Evolutionary conservation across 192 early-diverging fungal species (phyloP).

Genomic region (Umbelopsis sp.): DNA sequence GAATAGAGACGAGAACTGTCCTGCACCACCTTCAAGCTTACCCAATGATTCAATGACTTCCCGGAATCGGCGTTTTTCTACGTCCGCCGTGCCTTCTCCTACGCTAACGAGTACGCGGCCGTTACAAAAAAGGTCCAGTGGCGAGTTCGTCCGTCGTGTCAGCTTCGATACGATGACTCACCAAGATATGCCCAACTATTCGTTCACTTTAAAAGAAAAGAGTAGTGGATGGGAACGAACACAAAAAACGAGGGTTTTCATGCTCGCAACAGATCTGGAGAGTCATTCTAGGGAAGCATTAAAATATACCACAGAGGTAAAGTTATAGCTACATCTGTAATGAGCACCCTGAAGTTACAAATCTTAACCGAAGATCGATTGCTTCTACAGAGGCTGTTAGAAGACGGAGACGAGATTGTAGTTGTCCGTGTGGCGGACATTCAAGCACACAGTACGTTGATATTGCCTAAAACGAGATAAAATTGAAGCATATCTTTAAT

Average conservation of each 20-base stretch:
- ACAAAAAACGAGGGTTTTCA: conserved; percentile 33
- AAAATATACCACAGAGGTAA: conserved; percentile 40
- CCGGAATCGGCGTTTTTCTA: not conserved
- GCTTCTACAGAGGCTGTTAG: conserved; percentile 36
- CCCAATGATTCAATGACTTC: not conserved
- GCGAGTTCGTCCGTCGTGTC: conserved; percentile 24
- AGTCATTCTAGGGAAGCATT: conserved; percentile 43
- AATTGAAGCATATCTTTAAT: too few species aligned
- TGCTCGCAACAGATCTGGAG: conserved; percentile 47
- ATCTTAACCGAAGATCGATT: conserved; percentile 6
- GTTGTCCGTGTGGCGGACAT: conserved; percentile 3
- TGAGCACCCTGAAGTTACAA: not conserved
- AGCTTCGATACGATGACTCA: conserved; percentile 26
- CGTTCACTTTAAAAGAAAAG: conserved; percentile 43
- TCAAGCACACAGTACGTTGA: not conserved
- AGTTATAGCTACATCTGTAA: not conserved
- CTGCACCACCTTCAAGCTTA: not conserved
- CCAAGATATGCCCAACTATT: conserved; percentile 31
- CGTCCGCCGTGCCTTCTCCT: not conserved
- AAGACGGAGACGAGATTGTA: conserved; percentile 46
- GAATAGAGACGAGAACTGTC: not conserved
- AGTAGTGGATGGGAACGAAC: conserved; percentile 38
- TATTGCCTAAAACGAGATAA: too few species aligned
- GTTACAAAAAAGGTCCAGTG: not conserved
- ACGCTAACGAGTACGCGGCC: not conserved